Base-by-base conservation (phyloP, 768 basidiomycete species). In the Crepidotus variabilis region DNA sequence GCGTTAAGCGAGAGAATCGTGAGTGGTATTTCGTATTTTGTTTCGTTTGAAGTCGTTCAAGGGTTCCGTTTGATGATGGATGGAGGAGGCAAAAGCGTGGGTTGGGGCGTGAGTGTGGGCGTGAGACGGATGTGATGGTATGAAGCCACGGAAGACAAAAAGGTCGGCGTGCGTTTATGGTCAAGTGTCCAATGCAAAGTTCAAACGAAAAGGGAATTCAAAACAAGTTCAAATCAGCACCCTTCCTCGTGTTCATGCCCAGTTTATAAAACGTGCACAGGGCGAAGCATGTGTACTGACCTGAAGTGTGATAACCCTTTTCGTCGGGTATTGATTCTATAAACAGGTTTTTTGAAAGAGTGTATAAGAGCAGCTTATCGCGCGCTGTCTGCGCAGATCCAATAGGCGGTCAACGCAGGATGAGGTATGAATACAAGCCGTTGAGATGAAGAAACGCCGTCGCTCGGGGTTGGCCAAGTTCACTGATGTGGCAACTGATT, bases 1-100 rank as follows among this genome's bases (percentile, higher is more conserved):
- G 28, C 28, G 28, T 28, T 43, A 11, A 43, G 39, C 5, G 39
- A 20, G 8, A 20, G 13, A 43, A 5, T 43, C 39, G 39, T 43
- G 5, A 43, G 11, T 43, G 13, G 5, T 16, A 43, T 16, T 43
- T 43, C 39, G 39, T 43, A 43, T 43, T 43, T 20, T 14, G 39
- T 14, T n/a, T 43, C 39, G 39, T 43, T 43, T 43, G 39, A 43
- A 43, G 39, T 14, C 18, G 14, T 14, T 43, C 39, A 51, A 14
- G 55, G 24, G 32, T 22, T 56, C 22, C 53, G 51, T 60, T 60
- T 47, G 55, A 47, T 5, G 59, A n/a, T 56, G 39, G 59, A n/a
- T 53, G 39, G 39, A 20, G 39, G 18, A 20, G 14, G 39, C 39
- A 43, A 43, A 43, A 20, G 39, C 39, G 39, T 43, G 39, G 39